Percentiles rank a stretch among this genome's conserved stretches.
phyloP scores from a whole-genome alignment of 805 yeast genomes.

The Lipomyces spencermartinsiae region DNA sequence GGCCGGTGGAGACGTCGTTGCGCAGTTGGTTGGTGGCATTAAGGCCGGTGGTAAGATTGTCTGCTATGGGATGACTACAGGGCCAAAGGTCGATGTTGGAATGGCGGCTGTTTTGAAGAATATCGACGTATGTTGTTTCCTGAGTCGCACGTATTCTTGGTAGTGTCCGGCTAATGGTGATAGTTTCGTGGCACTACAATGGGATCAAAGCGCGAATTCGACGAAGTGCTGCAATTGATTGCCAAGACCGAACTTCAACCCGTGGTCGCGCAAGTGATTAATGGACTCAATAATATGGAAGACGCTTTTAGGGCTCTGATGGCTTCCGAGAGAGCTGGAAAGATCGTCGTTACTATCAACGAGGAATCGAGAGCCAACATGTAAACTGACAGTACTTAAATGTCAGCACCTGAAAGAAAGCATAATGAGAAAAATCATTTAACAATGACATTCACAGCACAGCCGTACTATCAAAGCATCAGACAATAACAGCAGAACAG shows the following conservation, averaged over 20 bases:
- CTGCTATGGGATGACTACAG: conserved; percentile 38
- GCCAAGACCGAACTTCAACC: conserved; percentile 22
- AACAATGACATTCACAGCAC: background rate
- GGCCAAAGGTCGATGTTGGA: conserved; percentile 25
- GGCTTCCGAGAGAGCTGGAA: conserved; percentile 11
- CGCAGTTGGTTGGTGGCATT: conserved; percentile 16
- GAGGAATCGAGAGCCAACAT: conserved; percentile 2
- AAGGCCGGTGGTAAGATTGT: conserved; percentile 34
- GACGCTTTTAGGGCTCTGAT: conserved; percentile 25
- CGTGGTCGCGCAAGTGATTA: conserved; percentile 22
- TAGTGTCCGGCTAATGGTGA: background rate
- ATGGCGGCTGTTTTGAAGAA: conserved; percentile 37
- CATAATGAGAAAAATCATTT: background rate
- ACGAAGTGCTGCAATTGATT: conserved; percentile 24
- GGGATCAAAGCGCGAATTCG: conserved; percentile 26
- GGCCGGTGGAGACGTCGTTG: conserved; percentile 37
- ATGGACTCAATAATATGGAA: conserved; percentile 27
- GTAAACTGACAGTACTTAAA: background rate
- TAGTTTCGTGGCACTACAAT: conserved; percentile 33
- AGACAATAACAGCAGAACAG: background rate
- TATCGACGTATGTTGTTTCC: conserved; percentile 15
- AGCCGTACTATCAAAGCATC: background rate
- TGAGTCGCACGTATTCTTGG: background rate
- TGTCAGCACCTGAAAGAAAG: background rate
- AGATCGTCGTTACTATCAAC: conserved; percentile 18